A percentile compares a stretch with the other conserved stretches of the same genome.
phyloP scores from a whole-genome alignment of 2,329 filamentous ascomycete species.

The Chrysosporium queenslandicum region DNA sequence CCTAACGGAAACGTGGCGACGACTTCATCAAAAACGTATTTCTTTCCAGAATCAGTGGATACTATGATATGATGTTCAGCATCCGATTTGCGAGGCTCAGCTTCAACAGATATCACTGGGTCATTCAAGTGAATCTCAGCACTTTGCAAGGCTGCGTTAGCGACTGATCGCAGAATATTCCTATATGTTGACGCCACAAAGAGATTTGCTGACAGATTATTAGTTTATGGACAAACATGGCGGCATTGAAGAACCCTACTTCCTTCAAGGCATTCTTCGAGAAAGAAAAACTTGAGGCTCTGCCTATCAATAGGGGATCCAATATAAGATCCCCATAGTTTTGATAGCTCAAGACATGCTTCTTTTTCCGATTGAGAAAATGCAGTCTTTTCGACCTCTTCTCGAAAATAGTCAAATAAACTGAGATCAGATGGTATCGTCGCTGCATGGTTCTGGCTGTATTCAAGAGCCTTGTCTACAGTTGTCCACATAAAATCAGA shows the following conservation, averaged over 20 bases:
- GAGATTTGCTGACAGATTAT: slow-evolving; percentile 43
- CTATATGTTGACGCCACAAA: slow-evolving; percentile 54
- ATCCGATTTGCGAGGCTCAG: slow-evolving; percentile 18
- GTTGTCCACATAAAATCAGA: slow-evolving; percentile 47
- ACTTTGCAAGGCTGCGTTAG: slow-evolving; percentile 38
- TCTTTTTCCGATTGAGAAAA: slow-evolving; percentile 36
- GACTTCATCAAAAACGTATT: slow-evolving; percentile 41
- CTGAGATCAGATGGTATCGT: slow-evolving; percentile 45
- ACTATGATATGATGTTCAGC: slow-evolving; percentile 36
- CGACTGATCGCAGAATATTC: slow-evolving; percentile 46
- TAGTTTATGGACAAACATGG: background rate
- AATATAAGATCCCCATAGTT: slow-evolving; percentile 56
- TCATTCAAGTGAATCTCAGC: slow-evolving; percentile 42
- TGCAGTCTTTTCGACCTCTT: slow-evolving; percentile 37
- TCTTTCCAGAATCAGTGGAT: slow-evolving; percentile 30
- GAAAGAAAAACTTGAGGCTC: slow-evolving; percentile 54
- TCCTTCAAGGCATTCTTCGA: slow-evolving; percentile 57
- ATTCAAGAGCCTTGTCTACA: slow-evolving; percentile 50
- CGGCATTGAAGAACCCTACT: slow-evolving; percentile 27
- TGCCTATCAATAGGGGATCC: slow-evolving; percentile 51
- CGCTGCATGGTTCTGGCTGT: slow-evolving; percentile 45
- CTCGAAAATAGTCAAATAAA: slow-evolving; percentile 48
- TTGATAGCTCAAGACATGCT: slow-evolving; percentile 45
- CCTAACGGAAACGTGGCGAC: slow-evolving; percentile 45
- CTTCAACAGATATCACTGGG: slow-evolving; percentile 34